These are phyloP conservation scores for Globisporangium solare DNA, from an alignment of 352 stramenopile genomes.

Conservation along the genomic window DNA sequence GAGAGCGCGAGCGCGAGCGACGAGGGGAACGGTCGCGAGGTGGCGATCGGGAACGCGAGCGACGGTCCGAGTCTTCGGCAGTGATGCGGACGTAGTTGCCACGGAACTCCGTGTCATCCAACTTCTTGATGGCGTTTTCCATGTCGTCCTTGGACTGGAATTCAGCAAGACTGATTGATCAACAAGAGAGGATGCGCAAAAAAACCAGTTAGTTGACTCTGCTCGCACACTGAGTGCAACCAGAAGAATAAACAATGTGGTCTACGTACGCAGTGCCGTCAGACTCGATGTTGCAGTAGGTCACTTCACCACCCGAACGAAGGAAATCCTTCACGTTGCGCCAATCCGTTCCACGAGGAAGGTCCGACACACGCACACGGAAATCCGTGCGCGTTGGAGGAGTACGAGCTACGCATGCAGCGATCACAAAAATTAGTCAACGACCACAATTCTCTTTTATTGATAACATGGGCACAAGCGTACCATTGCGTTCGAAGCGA, in stretches of 20 bases:
- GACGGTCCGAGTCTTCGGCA: constrained; percentile 27
- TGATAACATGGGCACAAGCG: constrained; percentile 7
- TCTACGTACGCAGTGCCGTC: constrained; percentile 76
- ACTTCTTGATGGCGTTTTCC: constrained; percentile 80
- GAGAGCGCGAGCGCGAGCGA: constrained; percentile 69
- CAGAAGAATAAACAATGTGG: neutral
- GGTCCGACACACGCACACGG: constrained; percentile 70
- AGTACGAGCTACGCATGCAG: constrained; percentile 38
- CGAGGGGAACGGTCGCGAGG: constrained; percentile 53
- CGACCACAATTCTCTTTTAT: neutral
- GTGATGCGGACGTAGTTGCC: constrained; percentile 78
- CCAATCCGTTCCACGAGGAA: constrained; percentile 78
- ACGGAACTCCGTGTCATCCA: constrained; percentile 87
- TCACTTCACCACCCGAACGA: constrained; percentile 77
- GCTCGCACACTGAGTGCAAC: neutral
- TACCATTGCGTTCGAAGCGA: constrained; percentile 50
- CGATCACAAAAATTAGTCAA: neutral
- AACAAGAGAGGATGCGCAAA: neutral
- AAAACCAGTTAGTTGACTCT: neutral
- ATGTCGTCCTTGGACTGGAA: constrained; percentile 81
- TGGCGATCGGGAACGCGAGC: constrained; percentile 60
- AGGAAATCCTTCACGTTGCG: constrained; percentile 87
- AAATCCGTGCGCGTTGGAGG: constrained; percentile 72
- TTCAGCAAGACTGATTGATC: constrained; percentile 60
- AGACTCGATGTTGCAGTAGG: constrained; percentile 79